Conservation (phyloP, 1,139 yeast species). For the Yamadazyma sp. region DNA sequence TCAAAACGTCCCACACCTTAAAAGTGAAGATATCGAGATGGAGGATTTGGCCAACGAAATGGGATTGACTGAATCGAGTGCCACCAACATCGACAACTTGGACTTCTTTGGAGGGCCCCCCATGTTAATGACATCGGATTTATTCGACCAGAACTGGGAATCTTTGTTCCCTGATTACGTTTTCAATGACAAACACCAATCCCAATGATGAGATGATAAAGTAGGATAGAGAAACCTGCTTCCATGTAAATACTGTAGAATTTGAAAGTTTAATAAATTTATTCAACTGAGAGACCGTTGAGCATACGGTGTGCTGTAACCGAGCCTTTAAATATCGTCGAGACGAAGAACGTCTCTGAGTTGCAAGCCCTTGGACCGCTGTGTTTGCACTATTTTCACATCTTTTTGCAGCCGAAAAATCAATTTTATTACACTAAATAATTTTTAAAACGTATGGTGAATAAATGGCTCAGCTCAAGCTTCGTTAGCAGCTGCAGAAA, state of each 20-base stretch:
- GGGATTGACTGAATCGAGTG: constrained; percentile 2
- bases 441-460: too few species aligned
- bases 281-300: constrained; percentile 1
- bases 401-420: too few species aligned
- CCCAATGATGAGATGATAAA: background rate
- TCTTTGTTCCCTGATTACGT: constrained; percentile 45
- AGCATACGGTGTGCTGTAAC: constrained; percentile 6
- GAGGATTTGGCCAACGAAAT: background rate
- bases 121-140: constrained; percentile 52
- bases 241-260: constrained; percentile 3
- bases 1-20: background rate
- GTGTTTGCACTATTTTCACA: too few species aligned
- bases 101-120: constrained; percentile 56
- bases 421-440: too few species aligned
- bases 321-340: constrained; percentile 18
- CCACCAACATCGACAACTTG: constrained; percentile 22
- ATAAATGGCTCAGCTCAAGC: too few species aligned
- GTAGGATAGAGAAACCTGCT: background rate
- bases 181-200: constrained; percentile 14
- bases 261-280: background rate
- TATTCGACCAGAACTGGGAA: constrained; percentile 53
- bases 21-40: background rate
- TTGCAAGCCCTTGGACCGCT: too few species aligned
- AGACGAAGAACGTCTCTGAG: too few species aligned
- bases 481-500: constrained; percentile 22